Evolutionary conservation across 2,329 filamentous ascomycete species (phyloP).

Genomic region (Penicillium glabrum): DNA sequence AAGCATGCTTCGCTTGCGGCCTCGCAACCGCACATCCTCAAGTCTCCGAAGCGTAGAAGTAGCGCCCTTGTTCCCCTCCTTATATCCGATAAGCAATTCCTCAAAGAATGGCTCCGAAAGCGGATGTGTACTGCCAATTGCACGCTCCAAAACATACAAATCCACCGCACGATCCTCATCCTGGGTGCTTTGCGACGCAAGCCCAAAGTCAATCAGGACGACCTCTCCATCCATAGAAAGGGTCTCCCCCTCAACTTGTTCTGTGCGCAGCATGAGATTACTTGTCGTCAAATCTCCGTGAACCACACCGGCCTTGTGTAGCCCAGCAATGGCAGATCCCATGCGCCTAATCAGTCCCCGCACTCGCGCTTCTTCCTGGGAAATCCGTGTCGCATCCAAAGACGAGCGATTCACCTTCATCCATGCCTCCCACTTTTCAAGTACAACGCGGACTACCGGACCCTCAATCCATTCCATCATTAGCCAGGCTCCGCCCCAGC

Average conservation of each 20-base stretch:
- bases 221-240: constrained; percentile 65
- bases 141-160: constrained; percentile 90
- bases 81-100: constrained; percentile 73
- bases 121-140: constrained; percentile 93
- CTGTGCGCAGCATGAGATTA: constrained; percentile 79
- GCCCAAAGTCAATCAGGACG: constrained; percentile 90
- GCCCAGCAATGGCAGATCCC: constrained; percentile 66
- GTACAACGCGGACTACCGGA: constrained; percentile 64
- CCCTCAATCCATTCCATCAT: constrained; percentile 85
- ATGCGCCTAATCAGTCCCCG: constrained; percentile 67
- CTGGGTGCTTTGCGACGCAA: constrained; percentile 75
- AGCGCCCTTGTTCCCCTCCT: constrained; percentile 71
- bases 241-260: not conserved
- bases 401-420: constrained; percentile 37
- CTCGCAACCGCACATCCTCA: constrained; percentile 90
- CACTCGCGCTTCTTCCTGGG: constrained; percentile 53
- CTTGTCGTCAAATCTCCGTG: constrained; percentile 97
- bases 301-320: constrained; percentile 84
- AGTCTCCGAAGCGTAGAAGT: constrained; percentile 73
- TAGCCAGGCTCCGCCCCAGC: constrained; percentile 72
- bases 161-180: constrained; percentile 96
- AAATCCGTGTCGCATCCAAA: constrained; percentile 28
- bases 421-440: constrained; percentile 67
- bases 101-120: constrained; percentile 74
- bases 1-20: constrained; percentile 95